Evolutionary conservation across 139 green algal genomes (phyloP), one percentile per base, ranked within the genome.

Genomic region (Pleodorina starrii): DNA sequence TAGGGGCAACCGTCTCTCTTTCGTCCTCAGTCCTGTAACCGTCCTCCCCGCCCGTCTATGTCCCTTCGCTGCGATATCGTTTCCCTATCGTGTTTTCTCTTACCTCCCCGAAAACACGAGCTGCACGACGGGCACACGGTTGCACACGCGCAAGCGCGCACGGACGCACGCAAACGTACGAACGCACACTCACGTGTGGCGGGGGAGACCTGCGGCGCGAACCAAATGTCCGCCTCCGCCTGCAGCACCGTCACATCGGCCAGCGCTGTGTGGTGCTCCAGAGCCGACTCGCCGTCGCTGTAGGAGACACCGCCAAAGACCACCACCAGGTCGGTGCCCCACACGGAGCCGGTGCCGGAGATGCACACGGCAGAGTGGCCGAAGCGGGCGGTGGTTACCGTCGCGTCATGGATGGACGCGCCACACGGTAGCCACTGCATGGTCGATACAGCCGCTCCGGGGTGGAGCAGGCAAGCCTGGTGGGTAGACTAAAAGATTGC

Each of bases 241-340:
- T 94, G 84, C 42, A 94, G 81, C 23, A 91, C 91, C 11, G 81
- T 23, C 10, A 94, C 89, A 42, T 94, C 91, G 1, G 60, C 46
- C 25, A 94, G 86, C 5, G 91, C 91, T 1, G 74, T 78, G 25
- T 94, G 91, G 38, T 85, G 46, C 48, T 74, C 51, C 2, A 85
- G 42, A 9, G 72, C 42, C 3, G 80, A 57, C 0, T 69, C 73
- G 43, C 51, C 57, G n/a, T 66, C 72, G 71, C 73, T 84, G 73
- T 87, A 82, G 42, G 51, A 79, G 16, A 89, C 79, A 6, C 79
- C 79, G 27, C 91, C 91, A 46, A 90, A 93, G n/a, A 93, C 83
- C 29, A 93, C 88, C 9, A 91, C 88, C 3, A 92, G 87, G 60
- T 91, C 87, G 29, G 87, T 90, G 42, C 83, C 84, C 87, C 76